A percentile compares a stretch with the other conserved stretches of the same genome.
Evolutionary conservation across 129 eudicot genomes (phyloP).

Genomic region (Pittosporum tobira): DNA sequence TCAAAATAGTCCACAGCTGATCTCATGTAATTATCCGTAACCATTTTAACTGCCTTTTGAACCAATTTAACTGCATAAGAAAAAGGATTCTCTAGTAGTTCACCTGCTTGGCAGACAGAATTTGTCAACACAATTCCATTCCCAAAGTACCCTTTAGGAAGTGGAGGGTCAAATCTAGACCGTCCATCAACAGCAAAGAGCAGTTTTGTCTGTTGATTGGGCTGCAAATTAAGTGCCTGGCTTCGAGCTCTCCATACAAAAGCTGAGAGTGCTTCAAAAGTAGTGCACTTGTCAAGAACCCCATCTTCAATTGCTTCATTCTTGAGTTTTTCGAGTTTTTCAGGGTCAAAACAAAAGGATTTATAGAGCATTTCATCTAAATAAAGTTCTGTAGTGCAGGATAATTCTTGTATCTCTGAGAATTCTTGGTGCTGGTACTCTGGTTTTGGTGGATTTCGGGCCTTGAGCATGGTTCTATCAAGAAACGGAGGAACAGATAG

Average conservation of each 20-base stretch:
- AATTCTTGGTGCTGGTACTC: slow-evolving; percentile 20
- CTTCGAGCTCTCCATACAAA: slow-evolving; percentile 30
- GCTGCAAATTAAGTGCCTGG: slow-evolving; percentile 5
- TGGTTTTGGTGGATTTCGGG: slow-evolving; percentile 18
- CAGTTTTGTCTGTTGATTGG: slow-evolving; percentile 21
- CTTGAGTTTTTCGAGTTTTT: slow-evolving; percentile 16
- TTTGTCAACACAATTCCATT: slow-evolving; percentile 25
- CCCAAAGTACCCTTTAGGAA: slow-evolving; percentile 33
- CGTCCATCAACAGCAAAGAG: slow-evolving; percentile 31
- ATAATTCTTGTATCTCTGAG: slow-evolving; percentile 22
- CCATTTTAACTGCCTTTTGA: slow-evolving; percentile 22
- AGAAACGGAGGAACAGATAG: slow-evolving; percentile 16
- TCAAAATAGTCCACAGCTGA: slow-evolving; percentile 30
- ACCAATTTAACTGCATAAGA: slow-evolving; percentile 16
- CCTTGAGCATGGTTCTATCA: slow-evolving; percentile 18
- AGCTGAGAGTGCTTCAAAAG: slow-evolving; percentile 29
- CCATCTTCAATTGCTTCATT: slow-evolving; percentile 19
- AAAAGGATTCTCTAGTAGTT: slow-evolving; percentile 12
- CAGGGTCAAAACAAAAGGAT: slow-evolving; percentile 21
- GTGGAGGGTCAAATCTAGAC: slow-evolving; percentile 20
- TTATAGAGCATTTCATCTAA: slow-evolving; percentile 11
- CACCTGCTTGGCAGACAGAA: slow-evolving; percentile 14
- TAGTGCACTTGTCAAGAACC: slow-evolving; percentile 13
- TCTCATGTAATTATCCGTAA: slow-evolving; percentile 18
- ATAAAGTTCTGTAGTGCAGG: slow-evolving; percentile 10